Base-by-base conservation (phyloP, 1,284 basidiomycete genomes). In the Xerocomus amazonicus region DNA sequence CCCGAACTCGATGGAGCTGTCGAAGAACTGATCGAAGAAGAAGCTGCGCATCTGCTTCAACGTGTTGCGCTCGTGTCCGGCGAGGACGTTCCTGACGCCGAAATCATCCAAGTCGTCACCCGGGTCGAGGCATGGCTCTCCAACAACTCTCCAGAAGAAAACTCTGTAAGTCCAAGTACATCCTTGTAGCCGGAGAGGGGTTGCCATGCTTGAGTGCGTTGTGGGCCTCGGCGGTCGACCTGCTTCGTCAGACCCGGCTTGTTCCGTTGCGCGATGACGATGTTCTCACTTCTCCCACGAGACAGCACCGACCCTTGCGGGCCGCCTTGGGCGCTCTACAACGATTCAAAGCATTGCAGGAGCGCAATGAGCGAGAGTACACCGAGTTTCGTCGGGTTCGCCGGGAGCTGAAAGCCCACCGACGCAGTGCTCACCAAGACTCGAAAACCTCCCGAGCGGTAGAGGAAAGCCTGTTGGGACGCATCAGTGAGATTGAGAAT, bases 121-220 rank as follows among this genome's bases (percentile, higher is more conserved):
- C 74, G 79, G 56, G 75, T 78, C 37, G 72, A 76, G 49, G 56
- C 59, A 33, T 83, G 77, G 76, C 64, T 83, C 43, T 55, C 60
- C 37, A 43, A 33, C 19, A 59, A 68, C 32, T 27, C 56, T 32
- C 26, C 45, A 2, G 62, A 58, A 26, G 51, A 49, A 3, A 38
- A 51, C 42, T 52, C 67, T 52, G 77, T 73, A 59, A 63, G 71
- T 67, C 19, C 19, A 12, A 45, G 6, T 16, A n/a, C 41, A 29
- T 57, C 51, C 13, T 58, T 7, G 8, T 50, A 29, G 3, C 37
- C 57, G 9, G 23, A 33, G 27, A 43, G 39, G 13, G 43, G 39
- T 38, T 40, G 26, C 35, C 38, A 13, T 36, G 9, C 31, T 42
- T 17, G 45, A 40, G 27, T 10, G 37, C 40, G 23, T 16, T 33